phyloP scores from a whole-genome alignment of 2,329 filamentous ascomycete species.

The Lecanicillium sp. region DNA sequence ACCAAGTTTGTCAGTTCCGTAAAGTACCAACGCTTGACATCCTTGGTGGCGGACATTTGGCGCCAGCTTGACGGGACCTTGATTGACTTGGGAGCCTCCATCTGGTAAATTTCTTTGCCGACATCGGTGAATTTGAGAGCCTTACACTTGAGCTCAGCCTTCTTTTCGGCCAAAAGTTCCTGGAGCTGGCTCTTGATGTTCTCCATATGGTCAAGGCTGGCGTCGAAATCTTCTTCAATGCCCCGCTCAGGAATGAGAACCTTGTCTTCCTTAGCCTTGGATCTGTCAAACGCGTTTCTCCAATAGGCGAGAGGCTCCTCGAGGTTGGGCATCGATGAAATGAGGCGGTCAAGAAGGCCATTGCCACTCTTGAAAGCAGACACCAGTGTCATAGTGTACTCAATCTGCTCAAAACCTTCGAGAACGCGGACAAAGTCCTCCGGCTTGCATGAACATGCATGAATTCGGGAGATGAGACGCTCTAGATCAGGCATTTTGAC shows the following conservation, averaged over 20 bases:
- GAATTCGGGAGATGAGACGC: constrained; percentile 86
- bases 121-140: constrained; percentile 73
- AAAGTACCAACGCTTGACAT: constrained; percentile 92
- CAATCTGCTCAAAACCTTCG: constrained; percentile 96
- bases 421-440: constrained; percentile 91
- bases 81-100: constrained; percentile 78
- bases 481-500: constrained; percentile 92
- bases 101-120: constrained; percentile 94
- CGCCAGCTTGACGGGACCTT: constrained; percentile 88
- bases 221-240: constrained; percentile 88
- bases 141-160: constrained; percentile 67
- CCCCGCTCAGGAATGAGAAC: constrained; percentile 79
- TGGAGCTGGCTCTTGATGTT: constrained; percentile 69
- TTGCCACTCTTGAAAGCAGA: constrained; percentile 68
- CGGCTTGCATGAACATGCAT: constrained; percentile 82
- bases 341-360: constrained; percentile 76
- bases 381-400: constrained; percentile 83
- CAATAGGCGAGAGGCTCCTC: constrained; percentile 69
- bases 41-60: constrained; percentile 90
- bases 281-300: constrained; percentile 86
- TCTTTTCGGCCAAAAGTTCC: constrained; percentile 62
- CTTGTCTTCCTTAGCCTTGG: constrained; percentile 70
- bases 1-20: constrained; percentile 75
- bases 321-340: constrained; percentile 81
- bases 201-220: constrained; percentile 70